Evolutionary conservation across 306 rosid genomes (phyloP).

Genomic region (Malus sieversii): DNA sequence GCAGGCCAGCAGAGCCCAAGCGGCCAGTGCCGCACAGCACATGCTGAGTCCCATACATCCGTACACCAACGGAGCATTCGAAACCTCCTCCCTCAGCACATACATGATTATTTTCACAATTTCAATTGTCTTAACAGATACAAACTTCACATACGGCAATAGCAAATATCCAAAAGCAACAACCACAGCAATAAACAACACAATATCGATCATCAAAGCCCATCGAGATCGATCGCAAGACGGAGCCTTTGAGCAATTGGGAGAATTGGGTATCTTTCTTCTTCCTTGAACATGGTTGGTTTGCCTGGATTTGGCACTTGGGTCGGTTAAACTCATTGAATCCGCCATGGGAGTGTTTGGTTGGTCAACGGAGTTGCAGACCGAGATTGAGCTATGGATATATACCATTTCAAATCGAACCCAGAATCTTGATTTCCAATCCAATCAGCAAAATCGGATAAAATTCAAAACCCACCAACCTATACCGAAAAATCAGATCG

Average conservation of each 20-base stretch:
- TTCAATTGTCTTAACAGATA: conserved; percentile 26
- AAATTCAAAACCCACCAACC: conserved; percentile 13
- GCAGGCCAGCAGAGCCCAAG: conserved; percentile 60
- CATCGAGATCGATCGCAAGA: conserved; percentile 77
- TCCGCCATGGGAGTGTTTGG: conserved; percentile 41
- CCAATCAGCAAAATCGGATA: conserved; percentile 37
- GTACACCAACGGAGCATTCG: conserved; percentile 60
- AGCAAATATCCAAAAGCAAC: conserved; percentile 57
- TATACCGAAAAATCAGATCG: conserved; percentile 34
- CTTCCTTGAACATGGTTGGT: conserved; percentile 21
- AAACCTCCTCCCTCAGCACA: conserved; percentile 61
- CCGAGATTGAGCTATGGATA: conserved; percentile 82
- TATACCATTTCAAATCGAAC: conserved; percentile 79
- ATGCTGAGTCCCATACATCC: conserved; percentile 53
- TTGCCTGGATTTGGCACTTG: conserved; percentile 46
- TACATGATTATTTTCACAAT: conserved; percentile 24
- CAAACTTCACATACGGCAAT: conserved; percentile 51
- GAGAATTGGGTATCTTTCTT: conserved; percentile 37
- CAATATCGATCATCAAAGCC: conserved; percentile 59
- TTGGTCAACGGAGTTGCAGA: conserved; percentile 89
- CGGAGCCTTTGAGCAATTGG: conserved; percentile 43
- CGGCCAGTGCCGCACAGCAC: conserved; percentile 56
- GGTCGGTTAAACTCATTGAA: conserved; percentile 39
- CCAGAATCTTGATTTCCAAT: conserved; percentile 12
- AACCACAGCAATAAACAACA: conserved; percentile 59